phyloP scores from a whole-genome alignment of 148 eudicot species.

The Chenopodium quinoa region DNA sequence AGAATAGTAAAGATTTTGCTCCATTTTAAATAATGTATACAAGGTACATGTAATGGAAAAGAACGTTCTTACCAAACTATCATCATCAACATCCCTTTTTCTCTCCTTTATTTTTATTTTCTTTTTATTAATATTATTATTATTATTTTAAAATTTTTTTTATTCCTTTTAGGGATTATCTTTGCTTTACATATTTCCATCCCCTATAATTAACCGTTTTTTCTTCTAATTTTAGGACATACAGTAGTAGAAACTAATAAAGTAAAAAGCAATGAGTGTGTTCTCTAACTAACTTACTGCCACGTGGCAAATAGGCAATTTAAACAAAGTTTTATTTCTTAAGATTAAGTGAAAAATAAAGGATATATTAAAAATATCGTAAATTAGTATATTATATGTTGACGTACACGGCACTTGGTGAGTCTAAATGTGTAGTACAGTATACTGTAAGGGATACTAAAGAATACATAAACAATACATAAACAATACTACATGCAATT shows the following conservation, averaged over 20 bases:
- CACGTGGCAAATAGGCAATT: neutral
- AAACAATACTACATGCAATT: too few relatives aligned
- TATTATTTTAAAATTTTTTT: too few relatives aligned
- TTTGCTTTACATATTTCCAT: neutral
- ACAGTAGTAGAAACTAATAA: neutral
- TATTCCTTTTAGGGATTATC: neutral
- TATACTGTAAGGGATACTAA: too few relatives aligned
- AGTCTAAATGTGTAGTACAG: neutral
- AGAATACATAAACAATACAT: too few relatives aligned
- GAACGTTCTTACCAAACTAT: too few relatives aligned
- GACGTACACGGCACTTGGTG: slow-evolving; percentile 34
- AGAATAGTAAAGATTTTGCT: too few relatives aligned
- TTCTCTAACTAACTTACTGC: slow-evolving; percentile 5
- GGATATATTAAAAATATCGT: neutral
- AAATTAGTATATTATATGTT: neutral
- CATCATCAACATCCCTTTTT: neutral
- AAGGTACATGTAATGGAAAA: too few relatives aligned
- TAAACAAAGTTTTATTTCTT: neutral
- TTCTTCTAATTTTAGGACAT: neutral
- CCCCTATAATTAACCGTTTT: neutral
- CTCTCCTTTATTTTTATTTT: neutral
- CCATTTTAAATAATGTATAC: too few relatives aligned
- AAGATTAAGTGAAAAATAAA: neutral
- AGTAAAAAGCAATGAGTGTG: neutral
- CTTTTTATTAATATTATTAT: too few relatives aligned